Percentiles rank a stretch among this genome's conserved stretches.
Conservation (phyloP, 345 rosid genomes). For the Acer yangbiense region DNA sequence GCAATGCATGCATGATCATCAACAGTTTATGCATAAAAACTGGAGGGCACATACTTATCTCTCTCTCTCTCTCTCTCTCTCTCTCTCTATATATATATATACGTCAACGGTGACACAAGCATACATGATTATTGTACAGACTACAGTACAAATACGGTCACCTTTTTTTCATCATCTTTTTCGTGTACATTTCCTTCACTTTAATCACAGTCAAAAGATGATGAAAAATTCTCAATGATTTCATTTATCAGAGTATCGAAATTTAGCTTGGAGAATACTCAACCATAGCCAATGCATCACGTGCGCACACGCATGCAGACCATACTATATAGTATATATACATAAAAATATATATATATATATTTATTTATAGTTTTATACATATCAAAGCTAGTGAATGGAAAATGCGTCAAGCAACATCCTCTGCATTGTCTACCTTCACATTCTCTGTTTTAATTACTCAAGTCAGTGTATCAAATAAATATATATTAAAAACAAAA, state of each 20-base stretch:
- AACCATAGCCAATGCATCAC: constrained; percentile 27
- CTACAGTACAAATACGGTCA: constrained; percentile 15
- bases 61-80: too few species aligned
- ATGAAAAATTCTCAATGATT: not conserved
- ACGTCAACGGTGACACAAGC: constrained; percentile 11
- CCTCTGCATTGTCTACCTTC: constrained; percentile 42
- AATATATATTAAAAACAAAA: not conserved
- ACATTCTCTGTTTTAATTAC: constrained; percentile 24
- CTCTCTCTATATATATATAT: too few species aligned
- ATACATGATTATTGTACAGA: constrained; percentile 16
- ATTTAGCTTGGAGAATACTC: constrained; percentile 36
- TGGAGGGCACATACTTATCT: not conserved
- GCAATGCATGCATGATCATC: too few species aligned
- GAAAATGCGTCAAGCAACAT: constrained; percentile 64
- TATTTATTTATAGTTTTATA: too few species aligned
- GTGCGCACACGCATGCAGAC: constrained; percentile 32
- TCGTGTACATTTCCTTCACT: not conserved
- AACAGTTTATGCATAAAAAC: too few species aligned
- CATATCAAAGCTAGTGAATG: constrained; percentile 21
- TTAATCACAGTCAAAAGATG: not conserved
- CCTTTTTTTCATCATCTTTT: not conserved
- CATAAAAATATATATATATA: not conserved
- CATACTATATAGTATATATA: constrained; percentile 7
- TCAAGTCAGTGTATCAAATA: not conserved
- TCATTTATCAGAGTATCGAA: constrained; percentile 1